A percentile compares a stretch with the other conserved stretches of the same genome.
phyloP scores from a whole-genome alignment of 2,329 filamentous ascomycete species.

The Elsinoe australis region DNA sequence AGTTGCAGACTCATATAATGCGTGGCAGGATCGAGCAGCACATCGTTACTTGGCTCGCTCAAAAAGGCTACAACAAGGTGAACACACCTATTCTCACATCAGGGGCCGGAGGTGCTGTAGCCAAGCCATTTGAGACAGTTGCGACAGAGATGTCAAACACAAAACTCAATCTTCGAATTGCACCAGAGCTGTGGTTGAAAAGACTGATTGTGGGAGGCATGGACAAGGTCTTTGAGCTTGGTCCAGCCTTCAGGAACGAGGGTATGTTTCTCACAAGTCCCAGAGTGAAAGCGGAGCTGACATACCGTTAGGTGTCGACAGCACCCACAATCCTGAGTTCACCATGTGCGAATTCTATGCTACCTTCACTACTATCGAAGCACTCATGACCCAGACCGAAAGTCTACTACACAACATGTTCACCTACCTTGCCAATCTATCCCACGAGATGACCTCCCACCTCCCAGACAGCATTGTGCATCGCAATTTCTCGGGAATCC shows the following conservation, averaged over 20 bases:
- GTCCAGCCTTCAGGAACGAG: slow-evolving; percentile 87
- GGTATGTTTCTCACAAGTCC: slow-evolving; percentile 40
- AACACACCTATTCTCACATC: slow-evolving; percentile 81
- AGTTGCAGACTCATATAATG: slow-evolving; percentile 62
- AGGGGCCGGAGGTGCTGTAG: slow-evolving; percentile 76
- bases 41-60: slow-evolving; percentile 65
- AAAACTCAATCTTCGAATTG: slow-evolving; percentile 72
- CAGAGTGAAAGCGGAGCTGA: neutral
- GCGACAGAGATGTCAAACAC: slow-evolving; percentile 68
- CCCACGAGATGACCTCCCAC: slow-evolving; percentile 19
- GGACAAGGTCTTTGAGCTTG: slow-evolving; percentile 86
- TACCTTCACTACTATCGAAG: slow-evolving; percentile 67
- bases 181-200: slow-evolving; percentile 93
- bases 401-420: slow-evolving; percentile 57
- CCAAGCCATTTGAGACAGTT: slow-evolving; percentile 74
- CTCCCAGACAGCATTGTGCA: slow-evolving; percentile 27
- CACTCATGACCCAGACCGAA: slow-evolving; percentile 70
- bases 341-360: slow-evolving; percentile 96
- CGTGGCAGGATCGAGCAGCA: slow-evolving; percentile 67
- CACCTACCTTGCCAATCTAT: slow-evolving; percentile 28
- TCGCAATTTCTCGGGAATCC: neutral
- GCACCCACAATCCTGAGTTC: slow-evolving; percentile 94
- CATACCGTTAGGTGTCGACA: slow-evolving; percentile 53
- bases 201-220: slow-evolving; percentile 82
- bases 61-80: slow-evolving; percentile 72